Evolutionary conservation across 176 grass and related monocot species (phyloP).

Genomic region (Metroxylon sagu): DNA sequence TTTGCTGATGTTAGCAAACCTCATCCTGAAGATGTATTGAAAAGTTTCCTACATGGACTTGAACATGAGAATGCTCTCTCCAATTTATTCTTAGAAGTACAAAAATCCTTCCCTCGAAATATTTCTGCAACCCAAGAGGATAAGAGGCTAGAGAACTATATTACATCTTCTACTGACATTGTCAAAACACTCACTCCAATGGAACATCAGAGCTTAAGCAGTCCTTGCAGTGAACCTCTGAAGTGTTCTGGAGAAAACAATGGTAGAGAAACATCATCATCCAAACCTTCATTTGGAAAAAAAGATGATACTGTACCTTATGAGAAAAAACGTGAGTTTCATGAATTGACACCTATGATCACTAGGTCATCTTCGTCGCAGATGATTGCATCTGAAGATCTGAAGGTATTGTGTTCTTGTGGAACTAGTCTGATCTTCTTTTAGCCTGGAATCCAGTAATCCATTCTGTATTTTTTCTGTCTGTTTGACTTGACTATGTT

Average conservation of each 20-base stretch:
- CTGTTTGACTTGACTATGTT: too few relatives aligned
- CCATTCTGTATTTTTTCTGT: too few relatives aligned
- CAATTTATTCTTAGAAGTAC: conserved; percentile 34
- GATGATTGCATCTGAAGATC: conserved; percentile 20
- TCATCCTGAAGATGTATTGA: conserved; percentile 39
- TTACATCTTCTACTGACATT: conserved; percentile 51
- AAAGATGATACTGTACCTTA: conserved; percentile 19
- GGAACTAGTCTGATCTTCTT: too few relatives aligned
- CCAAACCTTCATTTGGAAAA: conserved; percentile 18
- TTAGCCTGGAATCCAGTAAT: too few relatives aligned
- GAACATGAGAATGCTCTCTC: conserved; percentile 57
- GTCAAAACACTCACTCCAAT: conserved; percentile 38
- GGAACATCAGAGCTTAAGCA: conserved; percentile 25
- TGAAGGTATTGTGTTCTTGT: conserved; percentile 32
- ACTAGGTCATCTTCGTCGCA: conserved; percentile 23
- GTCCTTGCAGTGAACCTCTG: conserved; percentile 19
- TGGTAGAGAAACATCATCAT: conserved; percentile 1
- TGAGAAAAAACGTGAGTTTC: conserved; percentile 25
- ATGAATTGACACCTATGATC: conserved; percentile 5
- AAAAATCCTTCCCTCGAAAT: conserved; percentile 31
- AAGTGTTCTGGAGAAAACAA: conserved; percentile 19
- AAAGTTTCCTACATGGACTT: conserved; percentile 48
- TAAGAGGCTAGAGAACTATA: conserved; percentile 52
- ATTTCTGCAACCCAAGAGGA: conserved; percentile 33
- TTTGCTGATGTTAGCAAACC: conserved; percentile 37